phyloP scores from a whole-genome alignment of 176 grass and related monocot genomes.

The Cymbopogon citratus region DNA sequence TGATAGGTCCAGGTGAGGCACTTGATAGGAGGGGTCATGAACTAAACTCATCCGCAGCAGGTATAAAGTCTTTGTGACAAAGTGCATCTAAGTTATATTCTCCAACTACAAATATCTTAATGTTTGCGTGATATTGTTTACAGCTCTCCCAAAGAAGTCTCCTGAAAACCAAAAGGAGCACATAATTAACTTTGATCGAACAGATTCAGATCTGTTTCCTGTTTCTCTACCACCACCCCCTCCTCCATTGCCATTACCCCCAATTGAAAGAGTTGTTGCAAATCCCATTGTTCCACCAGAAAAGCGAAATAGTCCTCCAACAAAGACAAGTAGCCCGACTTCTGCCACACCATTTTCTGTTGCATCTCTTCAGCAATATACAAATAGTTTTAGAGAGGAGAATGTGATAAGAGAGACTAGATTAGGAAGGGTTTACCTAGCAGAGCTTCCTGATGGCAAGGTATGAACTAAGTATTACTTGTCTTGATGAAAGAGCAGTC shows the following conservation, averaged over 20 bases:
- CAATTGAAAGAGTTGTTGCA: conserved; percentile 45
- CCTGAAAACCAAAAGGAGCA: conserved; percentile 57
- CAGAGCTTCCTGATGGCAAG: conserved; percentile 81
- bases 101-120: conserved; percentile 10
- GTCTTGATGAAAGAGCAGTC: neutral
- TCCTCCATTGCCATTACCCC: conserved; percentile 7
- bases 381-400: conserved; percentile 69
- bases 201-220: conserved; percentile 45
- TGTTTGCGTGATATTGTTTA: conserved; percentile 14
- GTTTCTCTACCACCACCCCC: conserved; percentile 14
- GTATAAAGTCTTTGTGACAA: conserved; percentile 27
- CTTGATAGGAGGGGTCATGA: conserved; percentile 33
- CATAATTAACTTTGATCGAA: conserved; percentile 57
- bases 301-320: conserved; percentile 37
- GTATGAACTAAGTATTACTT: conserved; percentile 38
- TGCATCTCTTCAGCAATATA: conserved; percentile 85
- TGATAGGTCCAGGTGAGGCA: conserved; percentile 22
- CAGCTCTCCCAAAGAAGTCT: conserved; percentile 46
- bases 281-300: conserved; percentile 42
- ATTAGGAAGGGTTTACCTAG: conserved; percentile 71
- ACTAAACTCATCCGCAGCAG: conserved; percentile 37
- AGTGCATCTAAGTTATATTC: neutral
- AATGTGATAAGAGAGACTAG: conserved; percentile 87
- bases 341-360: conserved; percentile 76
- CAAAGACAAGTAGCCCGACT: conserved; percentile 27